phyloP scores from a whole-genome alignment of 441 rosid genomes.

The Capsella rubella region DNA sequence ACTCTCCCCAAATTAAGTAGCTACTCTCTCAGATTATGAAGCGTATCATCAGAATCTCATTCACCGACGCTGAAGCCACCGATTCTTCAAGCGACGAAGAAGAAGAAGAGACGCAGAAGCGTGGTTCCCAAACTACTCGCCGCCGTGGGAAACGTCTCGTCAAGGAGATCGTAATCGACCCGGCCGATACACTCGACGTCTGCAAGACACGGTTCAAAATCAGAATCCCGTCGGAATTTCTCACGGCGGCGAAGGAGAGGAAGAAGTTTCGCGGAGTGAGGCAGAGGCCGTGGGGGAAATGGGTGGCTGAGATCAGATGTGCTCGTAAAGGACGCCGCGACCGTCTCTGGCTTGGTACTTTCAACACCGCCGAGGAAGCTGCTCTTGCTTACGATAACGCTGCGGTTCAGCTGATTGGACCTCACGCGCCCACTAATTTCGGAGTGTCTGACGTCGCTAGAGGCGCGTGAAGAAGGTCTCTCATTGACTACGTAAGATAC shows the following conservation, averaged over 20 bases:
- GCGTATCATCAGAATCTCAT: slow-evolving; percentile 63
- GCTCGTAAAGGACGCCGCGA: slow-evolving; percentile 53
- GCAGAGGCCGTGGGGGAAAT: slow-evolving; percentile 94
- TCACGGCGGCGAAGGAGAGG: background rate
- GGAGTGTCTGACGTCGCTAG: slow-evolving; percentile 34
- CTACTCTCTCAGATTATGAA: slow-evolving; percentile 5
- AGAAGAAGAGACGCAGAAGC: slow-evolving; percentile 36
- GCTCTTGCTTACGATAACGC: slow-evolving; percentile 92
- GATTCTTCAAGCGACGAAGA: slow-evolving; percentile 96
- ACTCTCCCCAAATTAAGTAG: background rate
- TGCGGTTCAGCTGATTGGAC: slow-evolving; percentile 83
- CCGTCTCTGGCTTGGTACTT: slow-evolving; percentile 89
- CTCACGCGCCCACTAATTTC: slow-evolving; percentile 85
- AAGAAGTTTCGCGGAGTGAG: slow-evolving; percentile 89
- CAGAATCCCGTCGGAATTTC: slow-evolving; percentile 38
- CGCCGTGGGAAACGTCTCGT: slow-evolving; percentile 70
- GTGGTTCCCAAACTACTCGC: slow-evolving; percentile 37
- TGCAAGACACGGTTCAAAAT: slow-evolving; percentile 48
- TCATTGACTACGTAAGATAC: no score
- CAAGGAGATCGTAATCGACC: slow-evolving; percentile 70
- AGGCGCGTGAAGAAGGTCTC: slow-evolving; percentile 27
- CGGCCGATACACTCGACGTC: slow-evolving; percentile 15
- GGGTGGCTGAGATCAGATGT: slow-evolving; percentile 98
- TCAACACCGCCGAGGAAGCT: slow-evolving; percentile 90
- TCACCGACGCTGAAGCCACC: slow-evolving; percentile 81